Evolutionary conservation across 257 asterid species (phyloP).

Genomic region (Gardenia jasminoides): DNA sequence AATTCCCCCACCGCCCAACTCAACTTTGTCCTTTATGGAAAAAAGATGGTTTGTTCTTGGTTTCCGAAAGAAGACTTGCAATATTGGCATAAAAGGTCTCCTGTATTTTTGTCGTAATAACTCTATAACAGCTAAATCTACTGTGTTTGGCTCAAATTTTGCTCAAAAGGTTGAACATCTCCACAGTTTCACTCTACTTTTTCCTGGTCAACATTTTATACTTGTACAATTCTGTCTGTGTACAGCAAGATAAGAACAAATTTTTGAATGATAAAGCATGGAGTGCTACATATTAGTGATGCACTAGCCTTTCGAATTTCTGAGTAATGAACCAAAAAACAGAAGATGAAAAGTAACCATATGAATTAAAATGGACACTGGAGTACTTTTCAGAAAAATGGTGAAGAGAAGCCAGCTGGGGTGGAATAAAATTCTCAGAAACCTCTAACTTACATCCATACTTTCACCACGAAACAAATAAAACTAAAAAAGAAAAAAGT

Average conservation of each 20-base stretch:
- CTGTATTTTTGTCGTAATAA: background rate
- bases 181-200: background rate
- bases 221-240: background rate
- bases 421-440: background rate
- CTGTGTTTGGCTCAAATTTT: background rate
- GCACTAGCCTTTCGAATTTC: background rate
- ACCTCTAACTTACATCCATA: background rate
- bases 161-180: background rate
- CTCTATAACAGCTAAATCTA: background rate
- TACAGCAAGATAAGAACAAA: background rate
- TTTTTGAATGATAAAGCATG: background rate
- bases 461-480: background rate
- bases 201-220: background rate
- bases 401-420: background rate
- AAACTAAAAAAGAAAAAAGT: background rate
- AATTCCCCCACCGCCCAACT: background rate
- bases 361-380: background rate
- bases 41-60: slow-evolving; percentile 8
- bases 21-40: slow-evolving; percentile 6
- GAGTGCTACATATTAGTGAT: background rate
- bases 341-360: background rate
- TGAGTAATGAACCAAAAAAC: background rate
- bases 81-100: background rate
- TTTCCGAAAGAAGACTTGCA: slow-evolving; percentile 17
- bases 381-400: background rate